Percentiles rank a stretch among this genome's conserved stretches.
phyloP scores from a whole-genome alignment of 2,329 filamentous ascomycete species.

The Trichophyton simii region DNA sequence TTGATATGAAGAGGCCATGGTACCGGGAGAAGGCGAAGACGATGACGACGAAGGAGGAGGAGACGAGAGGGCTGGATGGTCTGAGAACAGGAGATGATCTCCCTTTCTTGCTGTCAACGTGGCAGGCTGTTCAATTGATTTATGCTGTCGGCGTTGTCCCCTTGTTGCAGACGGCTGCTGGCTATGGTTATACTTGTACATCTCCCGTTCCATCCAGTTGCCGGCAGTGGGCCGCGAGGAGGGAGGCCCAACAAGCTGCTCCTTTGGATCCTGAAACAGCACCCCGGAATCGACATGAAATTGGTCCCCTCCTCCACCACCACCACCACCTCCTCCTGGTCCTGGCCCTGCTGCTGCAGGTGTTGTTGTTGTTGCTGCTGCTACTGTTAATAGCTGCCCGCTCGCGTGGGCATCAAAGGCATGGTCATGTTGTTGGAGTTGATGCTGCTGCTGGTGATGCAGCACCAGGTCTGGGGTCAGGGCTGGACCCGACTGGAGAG shows the following conservation, averaged over 20 bases:
- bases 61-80: constrained; percentile 30
- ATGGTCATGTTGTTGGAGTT: background rate
- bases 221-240: constrained; percentile 28
- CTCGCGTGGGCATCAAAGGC: constrained; percentile 10
- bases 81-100: constrained; percentile 32
- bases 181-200: constrained; percentile 24
- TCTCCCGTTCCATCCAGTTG: constrained; percentile 12
- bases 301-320: background rate
- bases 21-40: constrained; percentile 30
- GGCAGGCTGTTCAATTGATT: constrained; percentile 28
- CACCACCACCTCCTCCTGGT: too few species aligned
- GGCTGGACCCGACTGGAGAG: constrained; percentile 13
- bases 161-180: constrained; percentile 19
- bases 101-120: constrained; percentile 27
- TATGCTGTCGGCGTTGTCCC: constrained; percentile 26
- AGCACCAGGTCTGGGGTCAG: constrained; percentile 2
- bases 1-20: constrained; percentile 30
- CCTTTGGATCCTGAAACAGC: constrained; percentile 16
- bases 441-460: background rate
- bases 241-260: constrained; percentile 8
- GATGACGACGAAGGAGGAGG: background rate
- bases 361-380: too few species aligned
- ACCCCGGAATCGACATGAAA: constrained; percentile 11
- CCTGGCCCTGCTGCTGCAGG: too few species aligned
- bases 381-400: constrained; percentile 8